Evolutionary conservation across 2,329 filamentous ascomycete species (phyloP).

Genomic region (Penicillium sp.): DNA sequence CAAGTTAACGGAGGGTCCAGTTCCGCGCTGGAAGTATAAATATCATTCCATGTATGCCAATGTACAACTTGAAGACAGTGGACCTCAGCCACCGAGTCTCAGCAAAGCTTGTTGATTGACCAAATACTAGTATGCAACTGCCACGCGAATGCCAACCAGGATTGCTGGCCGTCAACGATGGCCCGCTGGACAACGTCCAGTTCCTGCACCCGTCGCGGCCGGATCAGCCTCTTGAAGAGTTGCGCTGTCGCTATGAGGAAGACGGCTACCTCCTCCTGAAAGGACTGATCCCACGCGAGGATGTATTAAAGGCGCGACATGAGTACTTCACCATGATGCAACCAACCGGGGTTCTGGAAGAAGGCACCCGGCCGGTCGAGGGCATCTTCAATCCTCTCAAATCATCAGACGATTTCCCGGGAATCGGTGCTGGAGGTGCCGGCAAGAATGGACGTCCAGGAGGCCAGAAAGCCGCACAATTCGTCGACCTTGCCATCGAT

Average conservation of each 20-base stretch:
- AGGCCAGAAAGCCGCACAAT: constrained; percentile 41
- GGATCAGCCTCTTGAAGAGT: constrained; percentile 46
- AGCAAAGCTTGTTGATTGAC: too few relatives aligned
- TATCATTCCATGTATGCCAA: too few relatives aligned
- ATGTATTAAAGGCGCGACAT: constrained; percentile 54
- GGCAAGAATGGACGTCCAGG: constrained; percentile 48
- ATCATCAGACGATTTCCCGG: constrained; percentile 46
- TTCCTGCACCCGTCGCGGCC: constrained; percentile 43
- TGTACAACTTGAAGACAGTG: too few relatives aligned
- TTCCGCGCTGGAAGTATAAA: too few relatives aligned
- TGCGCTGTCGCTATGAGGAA: constrained; percentile 45
- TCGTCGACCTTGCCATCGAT: constrained; percentile 53
- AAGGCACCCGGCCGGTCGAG: constrained; percentile 51
- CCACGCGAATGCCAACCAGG: neutral
- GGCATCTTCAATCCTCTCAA: constrained; percentile 54
- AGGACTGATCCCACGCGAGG: constrained; percentile 52
- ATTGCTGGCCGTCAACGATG: constrained; percentile 46
- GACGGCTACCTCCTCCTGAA: constrained; percentile 60
- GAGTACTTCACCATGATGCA: constrained; percentile 56
- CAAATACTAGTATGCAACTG: too few relatives aligned
- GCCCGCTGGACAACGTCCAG: constrained; percentile 45
- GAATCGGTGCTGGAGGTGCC: constrained; percentile 54
- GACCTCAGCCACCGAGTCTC: too few relatives aligned
- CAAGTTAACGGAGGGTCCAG: too few relatives aligned
- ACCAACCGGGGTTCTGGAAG: constrained; percentile 58